Evolutionary conservation across 495 filamentous ascomycete species (phyloP), one percentile per base, ranked within the genome.

Genomic region (Glutinoglossum americanum): DNA sequence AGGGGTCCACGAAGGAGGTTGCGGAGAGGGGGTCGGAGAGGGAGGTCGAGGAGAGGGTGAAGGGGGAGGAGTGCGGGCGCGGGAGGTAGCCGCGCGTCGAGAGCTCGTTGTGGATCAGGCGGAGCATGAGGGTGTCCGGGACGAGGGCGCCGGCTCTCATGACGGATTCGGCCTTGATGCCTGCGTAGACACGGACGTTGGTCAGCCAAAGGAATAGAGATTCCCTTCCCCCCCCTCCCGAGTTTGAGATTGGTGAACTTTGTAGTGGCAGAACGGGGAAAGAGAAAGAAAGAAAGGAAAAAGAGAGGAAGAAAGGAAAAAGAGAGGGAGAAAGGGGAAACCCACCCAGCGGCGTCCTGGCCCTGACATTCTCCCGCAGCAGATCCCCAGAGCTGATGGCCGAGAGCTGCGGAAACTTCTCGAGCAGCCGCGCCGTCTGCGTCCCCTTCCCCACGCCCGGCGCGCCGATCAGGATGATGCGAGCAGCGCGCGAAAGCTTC

Each of bases 401-500:
- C 9, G 89, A 85, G 32, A 98, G 72, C 64, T 94, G 84, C 17
- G 89, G 86, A 63, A 89, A 97, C 60, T 85, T 80, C 61, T 83
- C 71, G 56, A 96, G 79, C 47, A 98, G 72, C 47, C 92, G 77
- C 64, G 94, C 87, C 30, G 88, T 85, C 66, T 98, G 92, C 17
- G 92, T 98, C 33, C 92, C 92, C 70, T 98, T 98, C 55, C 92
- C 92, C 3, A 83, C 82, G 6, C 85, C 92, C 0, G 92, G 92
- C n/a, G 92, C 89, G 55, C 92, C 92, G 60, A 98, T 79, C 57
- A 98, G 79, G 67, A 98, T 97, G 55, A 98, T 81, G 33, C 92
- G 84, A 19, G 93, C 92, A 39, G 92, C 90, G 67, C 77, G 80
- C 58, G 77, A 78, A 63, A 93, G 81, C 70, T 79, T 71, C 76